Conservation (phyloP, 2,329 filamentous ascomycete species). For the Cercospora zeina region DNA sequence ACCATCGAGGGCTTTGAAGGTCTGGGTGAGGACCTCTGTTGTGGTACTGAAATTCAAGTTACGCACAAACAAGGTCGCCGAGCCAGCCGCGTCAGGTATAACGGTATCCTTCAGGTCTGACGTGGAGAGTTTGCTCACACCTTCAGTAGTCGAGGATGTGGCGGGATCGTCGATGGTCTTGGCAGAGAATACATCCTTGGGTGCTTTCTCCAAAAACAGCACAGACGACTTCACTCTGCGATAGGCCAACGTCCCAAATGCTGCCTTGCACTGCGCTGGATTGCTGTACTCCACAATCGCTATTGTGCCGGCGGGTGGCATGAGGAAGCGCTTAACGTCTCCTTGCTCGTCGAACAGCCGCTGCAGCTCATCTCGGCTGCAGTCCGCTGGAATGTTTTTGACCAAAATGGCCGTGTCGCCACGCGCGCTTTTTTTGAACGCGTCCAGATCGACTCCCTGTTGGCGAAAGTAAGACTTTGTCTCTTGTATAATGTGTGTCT, state of each 20-base stretch:
- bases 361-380: constrained; percentile 73
- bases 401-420: constrained; percentile 86
- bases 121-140: constrained; percentile 62
- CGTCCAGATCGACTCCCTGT: constrained; percentile 87
- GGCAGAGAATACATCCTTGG: constrained; percentile 70
- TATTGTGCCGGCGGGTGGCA: constrained; percentile 90
- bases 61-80: constrained; percentile 77
- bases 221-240: constrained; percentile 87
- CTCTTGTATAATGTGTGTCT: constrained; percentile 94
- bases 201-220: constrained; percentile 90
- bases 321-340: constrained; percentile 75
- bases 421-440: constrained; percentile 81
- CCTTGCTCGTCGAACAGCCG: constrained; percentile 84
- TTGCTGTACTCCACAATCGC: constrained; percentile 88
- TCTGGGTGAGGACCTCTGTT: constrained; percentile 70
- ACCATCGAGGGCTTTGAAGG: constrained; percentile 78
- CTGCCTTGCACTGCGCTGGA: constrained; percentile 74
- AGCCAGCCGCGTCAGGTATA: constrained; percentile 59
- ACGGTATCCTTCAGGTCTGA: constrained; percentile 66
- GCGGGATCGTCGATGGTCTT: constrained; percentile 31
- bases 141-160: constrained; percentile 36
- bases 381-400: constrained; percentile 90
- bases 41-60: constrained; percentile 93
- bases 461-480: constrained; percentile 87
- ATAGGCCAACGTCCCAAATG: constrained; percentile 83